Evolutionary conservation across 169 alveolate genomes (phyloP), one percentile per base, ranked within the genome.

Genomic region (Perkinsus marinus): DNA sequence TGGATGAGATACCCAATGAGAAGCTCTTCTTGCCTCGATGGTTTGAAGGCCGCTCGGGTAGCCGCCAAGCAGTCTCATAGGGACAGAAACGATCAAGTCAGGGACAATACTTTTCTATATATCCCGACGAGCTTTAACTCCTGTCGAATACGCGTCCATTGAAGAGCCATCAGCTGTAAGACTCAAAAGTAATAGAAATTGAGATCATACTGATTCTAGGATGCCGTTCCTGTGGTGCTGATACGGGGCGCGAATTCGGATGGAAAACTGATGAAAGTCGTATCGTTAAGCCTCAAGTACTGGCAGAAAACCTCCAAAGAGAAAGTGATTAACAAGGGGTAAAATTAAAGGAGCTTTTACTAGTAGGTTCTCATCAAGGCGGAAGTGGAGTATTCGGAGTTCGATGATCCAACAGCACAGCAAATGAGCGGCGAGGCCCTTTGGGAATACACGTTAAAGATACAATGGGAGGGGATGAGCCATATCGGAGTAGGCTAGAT

Each of bases 401-500:
- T 57, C 39, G 90, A 30, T 9, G 9, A 9, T 6, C 92, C 92
- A 2, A 34, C 37, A 0, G 68, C 39, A 46, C 36, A 22, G 46
- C 69, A 39, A 79, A 39, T 39, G 90, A 68, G 90, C 30, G 89
- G 90, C 30, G 39, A 38, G 90, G 92, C 68, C 39, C 46, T n/a
- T 34, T 41, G 68, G 89, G 90, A 34, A 26, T 90, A 90, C 30
- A 34, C 38, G 46, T 41, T 90, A 34, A 38, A 38, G 13, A 91
- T 92, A 57, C 90, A 68, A 39, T 92, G 68, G 91, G 89, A 68
- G 26, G 93, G 93, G 30, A 92, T 92, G 94, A 90, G 92, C 39
- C 94, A 92, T 90, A 69, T 90, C 92, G 94, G 91, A 39, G 94
- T 57, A 57, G n/a, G n/a, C n/a, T n/a, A n/a, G n/a, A n/a, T n/a